A percentile compares a stretch with the other conserved stretches of the same genome.
Conservation (phyloP, 176 grass and related monocot species). For the Aegilops longissima region DNA sequence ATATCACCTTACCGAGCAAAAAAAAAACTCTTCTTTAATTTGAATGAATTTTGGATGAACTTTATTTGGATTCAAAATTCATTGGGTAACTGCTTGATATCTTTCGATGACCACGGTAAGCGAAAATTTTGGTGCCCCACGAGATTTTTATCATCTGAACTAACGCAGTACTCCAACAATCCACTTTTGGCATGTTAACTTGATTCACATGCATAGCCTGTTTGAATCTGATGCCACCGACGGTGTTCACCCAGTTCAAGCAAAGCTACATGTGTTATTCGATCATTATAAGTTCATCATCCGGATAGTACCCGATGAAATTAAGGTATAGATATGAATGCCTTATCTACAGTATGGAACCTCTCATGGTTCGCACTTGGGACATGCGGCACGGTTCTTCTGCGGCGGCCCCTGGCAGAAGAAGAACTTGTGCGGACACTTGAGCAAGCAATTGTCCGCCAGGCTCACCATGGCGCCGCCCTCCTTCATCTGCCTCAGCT, state of each 20-base stretch:
- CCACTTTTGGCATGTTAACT: background rate
- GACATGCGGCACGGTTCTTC: constrained; percentile 42
- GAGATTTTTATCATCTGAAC: too few relatives aligned
- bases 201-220: too few relatives aligned
- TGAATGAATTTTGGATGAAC: too few relatives aligned
- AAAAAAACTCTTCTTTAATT: too few relatives aligned
- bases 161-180: background rate
- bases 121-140: too few relatives aligned
- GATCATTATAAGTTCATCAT: background rate
- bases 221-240: background rate
- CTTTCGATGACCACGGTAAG: too few relatives aligned
- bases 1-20: too few relatives aligned
- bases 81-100: too few relatives aligned
- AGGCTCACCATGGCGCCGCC: constrained; percentile 36
- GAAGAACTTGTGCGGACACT: constrained; percentile 40
- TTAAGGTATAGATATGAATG: background rate
- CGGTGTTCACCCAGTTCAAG: background rate
- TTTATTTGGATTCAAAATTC: too few relatives aligned
- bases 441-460: constrained; percentile 55
- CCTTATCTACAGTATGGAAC: constrained; percentile 13
- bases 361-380: constrained; percentile 31
- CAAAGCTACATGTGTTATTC: background rate
- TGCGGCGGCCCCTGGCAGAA: constrained; percentile 54
- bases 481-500: constrained; percentile 43
- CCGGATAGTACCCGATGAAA: background rate